phyloP scores from a whole-genome alignment of 2,329 filamentous ascomycete genomes.

The Clarireedia sp. region DNA sequence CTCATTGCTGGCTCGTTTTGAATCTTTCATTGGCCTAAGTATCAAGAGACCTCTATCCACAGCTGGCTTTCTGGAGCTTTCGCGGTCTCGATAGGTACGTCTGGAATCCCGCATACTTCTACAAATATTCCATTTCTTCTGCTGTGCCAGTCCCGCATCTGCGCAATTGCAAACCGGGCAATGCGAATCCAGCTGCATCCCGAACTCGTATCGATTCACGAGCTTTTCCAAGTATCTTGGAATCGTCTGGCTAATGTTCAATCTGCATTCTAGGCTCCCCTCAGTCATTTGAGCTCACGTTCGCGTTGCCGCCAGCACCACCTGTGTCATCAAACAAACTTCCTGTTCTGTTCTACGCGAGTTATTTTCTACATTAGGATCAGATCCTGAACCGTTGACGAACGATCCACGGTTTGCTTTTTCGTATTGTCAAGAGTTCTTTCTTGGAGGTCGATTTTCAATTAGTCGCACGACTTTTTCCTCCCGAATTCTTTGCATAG shows the following conservation, averaged over 20 bases:
- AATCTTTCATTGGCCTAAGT: background rate
- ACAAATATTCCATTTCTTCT: background rate
- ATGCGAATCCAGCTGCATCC: background rate
- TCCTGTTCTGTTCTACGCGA: slow-evolving; percentile 20
- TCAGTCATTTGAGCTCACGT: slow-evolving; percentile 13
- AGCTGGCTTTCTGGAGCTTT: background rate
- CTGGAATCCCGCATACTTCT: background rate
- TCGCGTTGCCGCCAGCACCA: slow-evolving; percentile 19
- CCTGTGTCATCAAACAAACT: slow-evolving; percentile 24
- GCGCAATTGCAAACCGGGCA: slow-evolving; percentile 2
- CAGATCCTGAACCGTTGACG: slow-evolving; percentile 4
- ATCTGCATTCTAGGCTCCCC: slow-evolving; percentile 2
- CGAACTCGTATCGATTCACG: background rate
- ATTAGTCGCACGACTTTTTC: background rate
- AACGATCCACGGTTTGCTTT: slow-evolving; percentile 12
- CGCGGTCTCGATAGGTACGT: slow-evolving; percentile 5
- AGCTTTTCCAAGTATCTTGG: slow-evolving; percentile 5
- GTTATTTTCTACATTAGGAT: slow-evolving; percentile 14
- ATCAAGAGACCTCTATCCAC: background rate
- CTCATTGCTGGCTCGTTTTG: background rate
- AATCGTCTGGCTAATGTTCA: slow-evolving; percentile 8
- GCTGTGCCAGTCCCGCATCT: background rate
- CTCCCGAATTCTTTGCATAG: background rate
- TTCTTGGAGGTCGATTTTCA: slow-evolving; percentile 3
- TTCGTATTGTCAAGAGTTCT: slow-evolving; percentile 6